These are phyloP conservation scores for Erythrophleum fordii DNA, from an alignment of 306 rosid species.

Conservation along the genomic window DNA sequence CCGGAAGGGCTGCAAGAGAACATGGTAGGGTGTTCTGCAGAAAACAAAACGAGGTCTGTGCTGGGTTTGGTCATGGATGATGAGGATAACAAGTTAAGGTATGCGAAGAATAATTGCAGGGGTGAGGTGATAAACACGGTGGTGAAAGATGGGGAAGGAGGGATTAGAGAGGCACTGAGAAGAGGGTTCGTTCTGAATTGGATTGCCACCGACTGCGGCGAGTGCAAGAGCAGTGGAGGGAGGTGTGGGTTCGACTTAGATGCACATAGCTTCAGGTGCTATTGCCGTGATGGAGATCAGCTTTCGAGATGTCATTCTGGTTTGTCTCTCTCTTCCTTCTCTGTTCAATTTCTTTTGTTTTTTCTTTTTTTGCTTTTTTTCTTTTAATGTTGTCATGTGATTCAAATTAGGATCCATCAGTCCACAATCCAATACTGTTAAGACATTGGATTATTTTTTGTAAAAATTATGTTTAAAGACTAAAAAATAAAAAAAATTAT, in stretches of 20 bases:
- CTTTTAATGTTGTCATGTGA: too few species aligned
- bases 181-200: conserved; percentile 46
- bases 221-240: conserved; percentile 35
- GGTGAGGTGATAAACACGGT: background rate
- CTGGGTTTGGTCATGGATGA: conserved; percentile 28
- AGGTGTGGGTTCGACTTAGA: conserved; percentile 51
- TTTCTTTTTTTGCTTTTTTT: too few species aligned
- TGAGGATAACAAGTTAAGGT: background rate
- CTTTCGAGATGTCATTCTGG: conserved; percentile 9
- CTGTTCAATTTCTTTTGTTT: too few species aligned
- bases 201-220: conserved; percentile 31
- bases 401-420: too few species aligned
- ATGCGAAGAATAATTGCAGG: conserved; percentile 3
- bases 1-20: background rate
- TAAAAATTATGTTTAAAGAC: too few species aligned
- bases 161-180: conserved; percentile 19
- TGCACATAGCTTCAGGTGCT: conserved; percentile 36
- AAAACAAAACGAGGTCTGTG: conserved; percentile 7
- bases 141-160: background rate
- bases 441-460: too few species aligned
- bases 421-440: too few species aligned
- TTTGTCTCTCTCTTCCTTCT: conserved; percentile 20
- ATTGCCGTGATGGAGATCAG: conserved; percentile 47
- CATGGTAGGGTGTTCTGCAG: conserved; percentile 31
- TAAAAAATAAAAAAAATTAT: too few species aligned